Conservation (phyloP, 2,329 filamentous ascomycete genomes). For the Xylaria sp. region DNA sequence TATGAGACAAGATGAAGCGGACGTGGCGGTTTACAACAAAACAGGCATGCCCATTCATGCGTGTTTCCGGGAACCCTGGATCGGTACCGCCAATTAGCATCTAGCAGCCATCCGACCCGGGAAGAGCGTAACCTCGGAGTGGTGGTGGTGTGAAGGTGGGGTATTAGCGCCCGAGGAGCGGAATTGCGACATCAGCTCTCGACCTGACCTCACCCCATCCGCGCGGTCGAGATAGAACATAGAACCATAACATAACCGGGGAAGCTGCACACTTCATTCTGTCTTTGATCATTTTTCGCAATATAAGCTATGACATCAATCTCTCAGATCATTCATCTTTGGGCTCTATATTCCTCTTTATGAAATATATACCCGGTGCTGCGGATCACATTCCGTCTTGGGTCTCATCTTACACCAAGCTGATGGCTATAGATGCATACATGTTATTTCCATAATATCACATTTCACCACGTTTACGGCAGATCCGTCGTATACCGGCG, state of each 20-base stretch:
- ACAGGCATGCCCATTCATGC: background rate
- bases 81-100: conserved; percentile 12
- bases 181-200: conserved; percentile 35
- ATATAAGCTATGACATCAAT: background rate
- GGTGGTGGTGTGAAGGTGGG: conserved; percentile 5
- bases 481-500: background rate
- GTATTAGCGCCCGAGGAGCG: conserved; percentile 34
- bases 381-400: background rate
- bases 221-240: background rate
- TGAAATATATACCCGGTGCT: background rate
- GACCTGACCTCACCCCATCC: conserved; percentile 18
- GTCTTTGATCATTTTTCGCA: background rate
- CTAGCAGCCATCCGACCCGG: background rate
- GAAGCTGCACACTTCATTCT: background rate
- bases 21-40: background rate
- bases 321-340: background rate
- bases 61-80: background rate
- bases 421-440: background rate
- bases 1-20: background rate
- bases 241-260: background rate
- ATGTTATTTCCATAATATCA: background rate
- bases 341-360: background rate
- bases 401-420: background rate
- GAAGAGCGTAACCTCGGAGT: background rate
- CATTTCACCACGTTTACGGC: background rate